phyloP scores from a whole-genome alignment of 768 basidiomycete species.

The Panellus pusillus region DNA sequence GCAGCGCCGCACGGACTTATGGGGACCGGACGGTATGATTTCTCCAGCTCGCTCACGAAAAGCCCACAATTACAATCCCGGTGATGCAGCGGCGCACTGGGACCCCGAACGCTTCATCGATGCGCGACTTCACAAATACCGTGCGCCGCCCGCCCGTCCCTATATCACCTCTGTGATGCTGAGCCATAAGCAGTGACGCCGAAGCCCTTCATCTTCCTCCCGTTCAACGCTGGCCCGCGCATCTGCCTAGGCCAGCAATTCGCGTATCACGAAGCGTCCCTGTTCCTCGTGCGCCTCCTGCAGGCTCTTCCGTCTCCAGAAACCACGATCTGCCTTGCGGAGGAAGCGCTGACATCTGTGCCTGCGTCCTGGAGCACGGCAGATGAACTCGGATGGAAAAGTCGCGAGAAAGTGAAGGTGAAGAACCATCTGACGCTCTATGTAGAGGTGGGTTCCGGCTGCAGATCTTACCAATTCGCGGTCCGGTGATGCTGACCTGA shows the following conservation, averaged over 20 bases:
- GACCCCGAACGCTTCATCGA: conserved; percentile 73
- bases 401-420: conserved; percentile 44
- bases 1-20: conserved; percentile 62
- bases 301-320: conserved; percentile 44
- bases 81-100: conserved; percentile 34
- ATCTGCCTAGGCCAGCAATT: conserved; percentile 59
- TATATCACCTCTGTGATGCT: conserved; percentile 14
- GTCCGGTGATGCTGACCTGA: too few relatives aligned
- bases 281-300: conserved; percentile 58
- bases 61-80: too few relatives aligned
- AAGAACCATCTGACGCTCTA: conserved; percentile 56
- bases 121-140: conserved; percentile 53
- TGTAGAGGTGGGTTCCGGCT: conserved; percentile 35
- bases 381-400: conserved; percentile 34
- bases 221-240: conserved; percentile 51
- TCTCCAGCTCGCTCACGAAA: too few relatives aligned
- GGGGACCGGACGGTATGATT: conserved; percentile 57
- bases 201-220: conserved; percentile 42
- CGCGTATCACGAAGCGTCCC: conserved; percentile 66
- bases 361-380: conserved; percentile 34
- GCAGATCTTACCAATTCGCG: too few relatives aligned
- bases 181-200: conserved; percentile 1
- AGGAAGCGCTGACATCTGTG: conserved; percentile 38
- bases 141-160: conserved; percentile 56
- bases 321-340: neutral